These are phyloP conservation scores for Raphanus hybrid DNA, from an alignment of 441 rosid genomes.

Conservation along the genomic window DNA sequence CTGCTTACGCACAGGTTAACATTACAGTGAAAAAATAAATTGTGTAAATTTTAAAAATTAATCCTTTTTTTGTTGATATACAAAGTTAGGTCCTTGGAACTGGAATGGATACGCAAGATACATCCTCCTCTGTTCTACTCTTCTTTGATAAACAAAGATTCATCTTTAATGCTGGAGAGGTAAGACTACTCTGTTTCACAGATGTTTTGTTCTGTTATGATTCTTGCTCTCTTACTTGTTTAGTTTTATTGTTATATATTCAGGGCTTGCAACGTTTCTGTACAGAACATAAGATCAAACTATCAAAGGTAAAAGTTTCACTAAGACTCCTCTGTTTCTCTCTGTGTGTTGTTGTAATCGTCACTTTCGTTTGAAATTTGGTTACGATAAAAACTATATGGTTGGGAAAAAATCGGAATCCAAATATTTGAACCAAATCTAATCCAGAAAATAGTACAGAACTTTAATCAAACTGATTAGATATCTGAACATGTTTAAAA, in stretches of 20 bases:
- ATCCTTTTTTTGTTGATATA: not conserved
- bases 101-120: constrained; percentile 98
- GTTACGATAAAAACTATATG: too few relatives aligned
- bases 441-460: too few relatives aligned
- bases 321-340: constrained; percentile 21
- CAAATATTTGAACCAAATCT: too few relatives aligned
- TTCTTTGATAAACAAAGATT: constrained; percentile 94
- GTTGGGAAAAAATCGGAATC: too few relatives aligned
- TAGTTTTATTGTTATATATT: constrained; percentile 1
- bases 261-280: constrained; percentile 97
- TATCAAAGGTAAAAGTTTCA: constrained; percentile 82
- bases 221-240: not conserved
- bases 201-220: not conserved
- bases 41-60: not conserved
- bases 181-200: constrained; percentile 21
- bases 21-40: not conserved
- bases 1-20: constrained; percentile 76
- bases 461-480: too few relatives aligned
- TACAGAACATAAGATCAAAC: constrained; percentile 87
- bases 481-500: too few relatives aligned
- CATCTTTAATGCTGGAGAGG: constrained; percentile 98
- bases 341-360: constrained; percentile 1
- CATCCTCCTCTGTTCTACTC: constrained; percentile 86
- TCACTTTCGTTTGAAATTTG: too few relatives aligned
- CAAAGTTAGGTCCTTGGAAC: constrained; percentile 77